Base-by-base conservation (phyloP, 2,329 filamentous ascomycete species). In the Chrysosporium keratinophilum region DNA sequence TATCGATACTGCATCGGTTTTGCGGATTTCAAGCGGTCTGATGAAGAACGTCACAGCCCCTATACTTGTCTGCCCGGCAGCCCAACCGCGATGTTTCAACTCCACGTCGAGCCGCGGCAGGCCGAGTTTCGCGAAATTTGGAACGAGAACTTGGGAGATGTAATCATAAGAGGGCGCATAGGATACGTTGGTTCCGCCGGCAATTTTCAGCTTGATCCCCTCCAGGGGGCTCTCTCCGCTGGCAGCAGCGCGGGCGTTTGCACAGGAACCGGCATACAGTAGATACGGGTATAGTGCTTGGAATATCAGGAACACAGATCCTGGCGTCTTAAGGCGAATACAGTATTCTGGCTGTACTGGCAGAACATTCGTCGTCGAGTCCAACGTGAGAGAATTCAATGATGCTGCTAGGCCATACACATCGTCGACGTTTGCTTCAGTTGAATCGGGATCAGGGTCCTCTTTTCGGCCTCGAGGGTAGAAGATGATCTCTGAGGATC, bases 241-340 rank as follows among this genome's bases (percentile, higher is more conserved):
- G 28, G 54, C 56, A 37, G 20, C 19, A 7, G n/a, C 44, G n/a
- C 40, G 20, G 12, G 40, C 42, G 31, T 47, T 52, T 10, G 45
- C 46, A 40, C 52, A 56, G 28, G 61, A 58, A 41, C 61, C 64
- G 33, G 65, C 64, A 63, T 79, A 76, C 1, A 83, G 64, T 2
- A 82, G 63, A 58, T 76, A 82, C 0, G 80, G 80, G 39, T 82
- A 73, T 2, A 83, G 66, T 4, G 80, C 79, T 62, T 83, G 80
- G 51, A 82, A 71, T 0, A 80, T 74, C 11, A 83, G 68, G 45
- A 74, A 77, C 4, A 78, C 72, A 15, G 75, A 76, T 0, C 80
- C 80, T 0, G 78, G 76, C 2, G 74, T 75, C 2, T 69, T 64
- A 37, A 77, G 69, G 15, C 66, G 62, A 37, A 78, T 71, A 2